Evolutionary conservation across 1,284 basidiomycete species (phyloP), one percentile per base, ranked within the genome.

Genomic region (Mrakiaceae sp.): DNA sequence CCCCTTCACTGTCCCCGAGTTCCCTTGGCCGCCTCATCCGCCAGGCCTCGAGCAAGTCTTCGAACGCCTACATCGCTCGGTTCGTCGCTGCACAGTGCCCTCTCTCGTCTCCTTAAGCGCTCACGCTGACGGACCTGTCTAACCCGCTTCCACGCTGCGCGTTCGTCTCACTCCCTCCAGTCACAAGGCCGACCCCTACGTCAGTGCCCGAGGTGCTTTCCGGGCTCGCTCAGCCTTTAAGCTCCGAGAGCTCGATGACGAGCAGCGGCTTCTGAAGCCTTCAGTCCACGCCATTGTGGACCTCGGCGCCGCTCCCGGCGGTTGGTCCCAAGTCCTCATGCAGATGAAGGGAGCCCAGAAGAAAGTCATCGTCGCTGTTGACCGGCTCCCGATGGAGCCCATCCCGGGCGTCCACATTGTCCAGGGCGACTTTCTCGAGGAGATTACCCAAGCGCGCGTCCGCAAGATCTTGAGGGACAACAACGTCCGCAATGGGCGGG

Each of bases 221-320:
- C 83, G 86, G 52, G 83, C 88, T 2, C 85, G 87, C 62, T 84
- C 87, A 12, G 88, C 88, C 4, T 89, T 87, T 78, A 90, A 90
- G 74, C 81, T 90, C 11, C 73, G 87, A 63, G 86, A 89, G 72
- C 81, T 90, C 65, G 79, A 87, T 70, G 74, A 79, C 2, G 75
- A 78, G 56, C 83, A 77, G 71, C 76, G 77, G 44, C 57, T 73
- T 12, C 54, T 70, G 12, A 39, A 42, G 5, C 16, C 7, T 67
- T 74, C 55, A 6, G 83, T 87, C 68, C 76, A 86, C 56, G 74
- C 60, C 27, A 49, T 63, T 12, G 60, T 75, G 12, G 77, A 78
- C 54, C 75, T 74, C 8, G 79, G 48, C 54, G 83, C 66, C 81
- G 86, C 43, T 2, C 64, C 57, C 4, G 54, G 56, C 9, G 42